Percentiles rank a stretch among this genome's conserved stretches.
Evolutionary conservation across 768 basidiomycete species (phyloP).

Genomic region (Rhizopogon vulgaris): DNA sequence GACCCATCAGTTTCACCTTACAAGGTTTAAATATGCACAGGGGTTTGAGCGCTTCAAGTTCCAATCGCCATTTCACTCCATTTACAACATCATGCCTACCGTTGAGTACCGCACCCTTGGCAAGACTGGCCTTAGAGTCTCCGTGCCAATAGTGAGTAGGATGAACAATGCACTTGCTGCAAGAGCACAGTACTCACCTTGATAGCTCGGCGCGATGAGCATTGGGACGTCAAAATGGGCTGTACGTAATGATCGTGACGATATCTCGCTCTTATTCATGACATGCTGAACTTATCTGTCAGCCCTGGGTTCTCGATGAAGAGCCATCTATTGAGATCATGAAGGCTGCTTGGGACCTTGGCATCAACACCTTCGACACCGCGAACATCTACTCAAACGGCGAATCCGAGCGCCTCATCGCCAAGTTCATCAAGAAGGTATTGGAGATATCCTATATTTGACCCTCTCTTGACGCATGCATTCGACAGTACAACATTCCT

Average conservation of each 20-base stretch:
- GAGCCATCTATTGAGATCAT: slow-evolving; percentile 26
- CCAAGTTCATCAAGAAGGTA: slow-evolving; percentile 31
- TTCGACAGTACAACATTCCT: neutral
- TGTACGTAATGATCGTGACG: slow-evolving; percentile 9
- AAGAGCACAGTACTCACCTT: neutral
- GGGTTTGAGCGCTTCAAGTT: too few species aligned
- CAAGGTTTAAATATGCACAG: too few species aligned
- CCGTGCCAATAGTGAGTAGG: slow-evolving; percentile 26
- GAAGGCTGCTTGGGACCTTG: slow-evolving; percentile 34
- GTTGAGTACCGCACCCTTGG: slow-evolving; percentile 28
- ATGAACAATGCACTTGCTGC: too few species aligned
- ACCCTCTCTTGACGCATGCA: neutral
- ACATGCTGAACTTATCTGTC: neutral
- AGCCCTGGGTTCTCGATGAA: slow-evolving; percentile 24
- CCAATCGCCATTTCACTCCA: neutral
- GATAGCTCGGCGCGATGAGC: slow-evolving; percentile 23
- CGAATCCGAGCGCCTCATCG: slow-evolving; percentile 31
- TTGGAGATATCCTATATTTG: neutral
- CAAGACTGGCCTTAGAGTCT: slow-evolving; percentile 26
- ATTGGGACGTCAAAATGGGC: slow-evolving; percentile 22
- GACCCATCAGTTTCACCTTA: too few species aligned
- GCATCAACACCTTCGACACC: slow-evolving; percentile 35
- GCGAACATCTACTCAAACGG: slow-evolving; percentile 34
- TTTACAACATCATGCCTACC: slow-evolving; percentile 3
- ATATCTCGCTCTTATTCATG: neutral